Evolutionary conservation across 139 green algal genomes (phyloP).

Genomic region (Choricystis sp.): DNA sequence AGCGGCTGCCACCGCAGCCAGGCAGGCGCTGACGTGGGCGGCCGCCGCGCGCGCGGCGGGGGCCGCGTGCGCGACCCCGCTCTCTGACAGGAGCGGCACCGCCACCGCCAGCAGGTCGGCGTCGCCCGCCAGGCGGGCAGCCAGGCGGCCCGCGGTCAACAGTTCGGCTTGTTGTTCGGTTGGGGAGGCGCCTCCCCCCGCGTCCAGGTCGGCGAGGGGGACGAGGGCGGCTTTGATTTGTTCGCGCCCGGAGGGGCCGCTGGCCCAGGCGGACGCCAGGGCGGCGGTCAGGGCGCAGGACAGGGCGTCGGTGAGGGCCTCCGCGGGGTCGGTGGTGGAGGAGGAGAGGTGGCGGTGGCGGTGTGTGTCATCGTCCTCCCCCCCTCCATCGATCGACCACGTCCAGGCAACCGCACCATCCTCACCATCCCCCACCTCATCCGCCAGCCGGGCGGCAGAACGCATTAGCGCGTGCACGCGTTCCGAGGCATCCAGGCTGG

Average conservation of each 20-base stretch:
- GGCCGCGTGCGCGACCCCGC: constrained; percentile 5
- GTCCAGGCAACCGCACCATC: background rate
- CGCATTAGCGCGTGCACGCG: background rate
- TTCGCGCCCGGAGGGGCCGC: background rate
- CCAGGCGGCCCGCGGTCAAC: constrained; percentile 8
- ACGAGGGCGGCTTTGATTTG: constrained; percentile 4
- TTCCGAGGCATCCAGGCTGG: background rate
- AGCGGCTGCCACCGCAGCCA: background rate
- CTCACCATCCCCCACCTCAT: background rate
- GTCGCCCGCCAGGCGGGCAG: constrained; percentile 7
- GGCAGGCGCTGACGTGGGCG: background rate
- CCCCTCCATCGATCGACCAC: too few relatives aligned
- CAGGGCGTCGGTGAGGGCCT: background rate
- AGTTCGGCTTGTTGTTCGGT: constrained; percentile 1
- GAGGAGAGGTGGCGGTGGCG: too few relatives aligned
- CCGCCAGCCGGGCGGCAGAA: background rate
- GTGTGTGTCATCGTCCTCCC: too few relatives aligned
- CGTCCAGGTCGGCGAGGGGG: constrained; percentile 4
- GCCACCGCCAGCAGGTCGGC: constrained; percentile 8
- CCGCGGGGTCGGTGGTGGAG: too few relatives aligned
- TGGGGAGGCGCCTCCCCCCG: background rate
- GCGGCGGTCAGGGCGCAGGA: background rate
- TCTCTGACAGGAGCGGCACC: constrained; percentile 16
- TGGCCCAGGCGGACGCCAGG: background rate
- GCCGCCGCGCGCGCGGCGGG: background rate